These are phyloP conservation scores for Pneumocystis carinii DNA, from an alignment of 1,139 yeast genomes.

Conservation along the genomic window DNA sequence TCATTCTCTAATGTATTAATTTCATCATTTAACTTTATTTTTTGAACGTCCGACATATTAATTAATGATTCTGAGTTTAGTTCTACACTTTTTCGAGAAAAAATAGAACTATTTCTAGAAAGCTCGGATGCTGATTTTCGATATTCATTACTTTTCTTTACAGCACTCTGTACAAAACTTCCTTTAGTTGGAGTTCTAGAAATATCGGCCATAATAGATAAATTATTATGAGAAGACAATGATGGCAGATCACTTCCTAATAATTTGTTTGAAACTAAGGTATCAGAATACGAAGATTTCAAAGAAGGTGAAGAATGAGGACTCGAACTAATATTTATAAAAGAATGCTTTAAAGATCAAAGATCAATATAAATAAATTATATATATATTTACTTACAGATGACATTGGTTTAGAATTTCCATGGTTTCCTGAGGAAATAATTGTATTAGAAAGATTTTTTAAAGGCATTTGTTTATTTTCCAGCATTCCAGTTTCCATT, in stretches of 20 bases:
- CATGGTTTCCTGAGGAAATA: not conserved
- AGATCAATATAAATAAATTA: not conserved
- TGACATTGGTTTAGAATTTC: not conserved
- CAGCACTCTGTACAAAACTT: not conserved
- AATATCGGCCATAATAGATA: not conserved
- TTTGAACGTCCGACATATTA: not conserved
- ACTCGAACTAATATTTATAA: not conserved
- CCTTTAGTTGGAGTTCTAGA: not conserved
- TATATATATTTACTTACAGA: not conserved
- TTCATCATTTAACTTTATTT: not conserved
- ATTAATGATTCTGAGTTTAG: not conserved
- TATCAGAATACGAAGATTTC: not conserved
- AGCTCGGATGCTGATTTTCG: not conserved
- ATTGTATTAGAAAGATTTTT: not conserved
- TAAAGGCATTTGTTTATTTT: not conserved
- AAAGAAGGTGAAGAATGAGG: not conserved
- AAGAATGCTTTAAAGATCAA: not conserved
- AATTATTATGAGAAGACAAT: not conserved
- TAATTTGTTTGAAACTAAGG: not conserved
- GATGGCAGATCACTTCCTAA: not conserved
- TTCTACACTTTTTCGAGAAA: not conserved
- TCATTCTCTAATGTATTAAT: not conserved
- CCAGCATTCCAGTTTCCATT: not conserved
- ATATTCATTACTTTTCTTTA: not conserved
- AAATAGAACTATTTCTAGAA: not conserved